Percentiles rank a stretch among this genome's conserved stretches.
Conservation (phyloP, 352 stramenopile species). For the Peronosclerospora sorghi region DNA sequence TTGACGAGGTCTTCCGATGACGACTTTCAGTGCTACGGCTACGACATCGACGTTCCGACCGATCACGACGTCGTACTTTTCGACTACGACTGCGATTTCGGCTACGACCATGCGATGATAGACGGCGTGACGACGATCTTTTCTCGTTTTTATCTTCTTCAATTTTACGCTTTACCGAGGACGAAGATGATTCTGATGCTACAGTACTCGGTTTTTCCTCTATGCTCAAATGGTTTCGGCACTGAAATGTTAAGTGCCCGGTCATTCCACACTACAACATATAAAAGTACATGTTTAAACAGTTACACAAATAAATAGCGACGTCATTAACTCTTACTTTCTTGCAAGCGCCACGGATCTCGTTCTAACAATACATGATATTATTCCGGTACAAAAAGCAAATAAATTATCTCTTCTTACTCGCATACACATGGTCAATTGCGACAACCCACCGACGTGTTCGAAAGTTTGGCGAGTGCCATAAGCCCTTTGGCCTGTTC, state of each 20-base stretch:
- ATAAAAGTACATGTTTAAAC: background rate
- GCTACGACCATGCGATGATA: slow-evolving; percentile 19
- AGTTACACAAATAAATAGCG: background rate
- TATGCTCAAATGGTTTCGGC: slow-evolving; percentile 62
- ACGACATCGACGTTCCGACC: slow-evolving; percentile 14
- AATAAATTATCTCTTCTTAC: background rate
- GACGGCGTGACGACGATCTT: slow-evolving; percentile 8
- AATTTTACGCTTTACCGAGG: slow-evolving; percentile 21
- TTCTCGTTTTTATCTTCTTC: slow-evolving; percentile 12
- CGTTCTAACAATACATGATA: slow-evolving; percentile 30
- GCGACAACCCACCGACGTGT: slow-evolving; percentile 77
- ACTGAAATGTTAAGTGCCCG: slow-evolving; percentile 88
- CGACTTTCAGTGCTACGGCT: slow-evolving; percentile 9
- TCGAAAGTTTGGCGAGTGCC: slow-evolving; percentile 90
- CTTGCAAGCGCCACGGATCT: slow-evolving; percentile 73
- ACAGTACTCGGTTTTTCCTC: slow-evolving; percentile 27
- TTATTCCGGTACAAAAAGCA: background rate
- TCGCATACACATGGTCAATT: background rate
- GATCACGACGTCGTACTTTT: slow-evolving; percentile 4
- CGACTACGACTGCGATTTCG: slow-evolving; percentile 24
- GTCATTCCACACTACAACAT: slow-evolving; percentile 70
- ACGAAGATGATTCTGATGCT: slow-evolving; percentile 26
- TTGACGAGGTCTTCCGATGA: slow-evolving; percentile 9
- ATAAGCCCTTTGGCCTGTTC: slow-evolving; percentile 90
- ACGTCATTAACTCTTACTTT: slow-evolving; percentile 26